Conservation (phyloP, 345 rosid genomes). For the Hibiscus tridactylites region DNA sequence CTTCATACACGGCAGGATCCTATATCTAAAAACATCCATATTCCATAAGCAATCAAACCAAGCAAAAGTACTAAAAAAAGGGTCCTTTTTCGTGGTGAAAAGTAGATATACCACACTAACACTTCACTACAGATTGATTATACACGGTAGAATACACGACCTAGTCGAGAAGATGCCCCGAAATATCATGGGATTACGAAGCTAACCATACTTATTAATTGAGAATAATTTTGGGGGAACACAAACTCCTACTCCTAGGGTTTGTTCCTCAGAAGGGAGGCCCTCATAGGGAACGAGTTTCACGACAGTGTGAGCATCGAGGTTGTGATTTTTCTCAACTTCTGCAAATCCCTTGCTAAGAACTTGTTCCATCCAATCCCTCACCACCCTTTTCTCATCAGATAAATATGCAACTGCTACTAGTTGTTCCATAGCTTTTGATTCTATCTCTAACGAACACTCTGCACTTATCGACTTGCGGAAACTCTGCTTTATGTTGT, state of each 20-base stretch:
- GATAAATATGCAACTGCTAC: constrained; percentile 40
- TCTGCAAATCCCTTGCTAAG: constrained; percentile 35
- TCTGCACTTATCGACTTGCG: constrained; percentile 21
- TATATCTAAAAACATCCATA: neutral
- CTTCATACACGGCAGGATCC: too few species aligned
- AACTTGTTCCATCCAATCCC: constrained; percentile 43
- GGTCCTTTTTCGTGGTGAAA: neutral
- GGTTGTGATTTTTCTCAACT: constrained; percentile 30
- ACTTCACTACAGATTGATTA: constrained; percentile 1
- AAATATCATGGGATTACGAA: constrained; percentile 16
- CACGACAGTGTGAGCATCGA: constrained; percentile 28
- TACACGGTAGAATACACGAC: constrained; percentile 11
- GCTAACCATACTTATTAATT: constrained; percentile 16
- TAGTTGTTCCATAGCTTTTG: constrained; percentile 50
- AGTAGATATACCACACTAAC: neutral
- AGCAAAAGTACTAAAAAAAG: neutral
- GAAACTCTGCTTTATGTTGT: constrained; percentile 28
- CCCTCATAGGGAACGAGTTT: constrained; percentile 31
- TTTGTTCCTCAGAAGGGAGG: constrained; percentile 5
- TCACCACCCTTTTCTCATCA: constrained; percentile 21
- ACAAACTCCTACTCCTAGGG: constrained; percentile 10
- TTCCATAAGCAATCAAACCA: neutral
- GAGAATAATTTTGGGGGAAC: constrained; percentile 28
- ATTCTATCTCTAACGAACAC: constrained; percentile 38
- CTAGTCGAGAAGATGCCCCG: neutral